phyloP scores from a whole-genome alignment of 2,329 filamentous ascomycete species.

The Chrysosphaeria jannelii region DNA sequence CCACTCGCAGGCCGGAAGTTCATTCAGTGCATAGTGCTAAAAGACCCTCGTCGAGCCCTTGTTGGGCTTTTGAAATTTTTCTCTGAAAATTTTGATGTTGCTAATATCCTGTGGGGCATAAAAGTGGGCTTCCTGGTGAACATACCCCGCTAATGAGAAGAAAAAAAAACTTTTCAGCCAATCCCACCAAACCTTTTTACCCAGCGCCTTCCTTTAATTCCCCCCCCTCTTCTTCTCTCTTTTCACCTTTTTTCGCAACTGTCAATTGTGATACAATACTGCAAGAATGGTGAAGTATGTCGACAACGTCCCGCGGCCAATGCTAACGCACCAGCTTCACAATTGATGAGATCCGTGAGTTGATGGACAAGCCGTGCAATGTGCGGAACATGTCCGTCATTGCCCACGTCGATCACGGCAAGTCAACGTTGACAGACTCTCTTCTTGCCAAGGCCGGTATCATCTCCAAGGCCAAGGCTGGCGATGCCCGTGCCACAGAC shows the following conservation, averaged over 20 bases:
- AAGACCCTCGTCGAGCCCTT: too few species aligned
- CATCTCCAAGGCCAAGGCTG: slow-evolving; percentile 91
- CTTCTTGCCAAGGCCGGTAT: slow-evolving; percentile 98
- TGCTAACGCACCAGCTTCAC: slow-evolving; percentile 48
- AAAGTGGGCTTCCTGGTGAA: too few species aligned
- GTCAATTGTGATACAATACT: slow-evolving; percentile 24
- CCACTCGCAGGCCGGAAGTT: too few species aligned
- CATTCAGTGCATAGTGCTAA: too few species aligned
- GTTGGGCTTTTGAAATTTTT: too few species aligned
- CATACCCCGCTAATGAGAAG: neutral
- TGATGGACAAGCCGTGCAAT: slow-evolving; percentile 54
- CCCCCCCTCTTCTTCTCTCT: slow-evolving; percentile 1
- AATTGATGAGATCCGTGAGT: slow-evolving; percentile 61
- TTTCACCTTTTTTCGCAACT: slow-evolving; percentile 4
- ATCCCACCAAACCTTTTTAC: slow-evolving; percentile 1
- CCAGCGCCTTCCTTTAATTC: neutral
- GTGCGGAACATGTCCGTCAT: slow-evolving; percentile 41
- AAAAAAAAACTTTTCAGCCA: slow-evolving; percentile 4
- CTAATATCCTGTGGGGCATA: too few species aligned
- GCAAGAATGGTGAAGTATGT: slow-evolving; percentile 99
- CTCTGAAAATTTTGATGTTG: too few species aligned
- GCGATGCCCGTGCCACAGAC: slow-evolving; percentile 86
- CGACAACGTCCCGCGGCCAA: neutral
- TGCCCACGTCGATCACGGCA: slow-evolving; percentile 99
- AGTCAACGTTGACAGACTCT: slow-evolving; percentile 98